Conservation (phyloP, 2,329 filamentous ascomycete genomes). For the Venturiaceae sp. region DNA sequence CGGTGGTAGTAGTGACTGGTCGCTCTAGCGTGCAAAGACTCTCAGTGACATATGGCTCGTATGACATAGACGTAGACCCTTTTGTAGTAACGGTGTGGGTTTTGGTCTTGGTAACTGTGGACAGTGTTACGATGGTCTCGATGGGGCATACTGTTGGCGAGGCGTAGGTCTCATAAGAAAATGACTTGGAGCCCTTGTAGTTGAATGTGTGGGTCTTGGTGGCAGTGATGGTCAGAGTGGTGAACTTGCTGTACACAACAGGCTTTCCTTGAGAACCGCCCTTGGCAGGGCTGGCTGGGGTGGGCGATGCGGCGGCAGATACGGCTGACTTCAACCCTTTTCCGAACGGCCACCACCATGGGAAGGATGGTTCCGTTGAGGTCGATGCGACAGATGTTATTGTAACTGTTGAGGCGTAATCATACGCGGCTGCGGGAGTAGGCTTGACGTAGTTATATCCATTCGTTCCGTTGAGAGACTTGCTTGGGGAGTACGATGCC, state of each 20-base stretch:
- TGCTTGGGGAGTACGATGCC: neutral
- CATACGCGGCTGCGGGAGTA: neutral
- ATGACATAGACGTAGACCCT: neutral
- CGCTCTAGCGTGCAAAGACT: neutral
- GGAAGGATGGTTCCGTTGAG: neutral
- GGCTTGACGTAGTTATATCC: neutral
- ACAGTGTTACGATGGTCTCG: neutral
- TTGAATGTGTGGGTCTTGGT: neutral
- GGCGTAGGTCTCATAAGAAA: neutral
- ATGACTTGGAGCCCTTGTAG: neutral
- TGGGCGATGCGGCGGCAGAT: neutral
- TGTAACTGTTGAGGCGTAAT: neutral
- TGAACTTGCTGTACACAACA: neutral
- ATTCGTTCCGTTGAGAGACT: neutral
- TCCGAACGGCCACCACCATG: neutral
- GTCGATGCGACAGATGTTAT: neutral
- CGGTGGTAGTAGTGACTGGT: neutral
- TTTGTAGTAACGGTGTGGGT: neutral
- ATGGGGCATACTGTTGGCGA: neutral
- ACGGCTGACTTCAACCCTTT: neutral
- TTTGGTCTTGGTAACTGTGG: neutral
- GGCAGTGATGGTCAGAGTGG: neutral
- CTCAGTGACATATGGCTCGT: neutral
- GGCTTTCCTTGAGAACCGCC: neutral
- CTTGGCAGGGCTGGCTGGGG: neutral